Base-by-base conservation (phyloP, 1,284 basidiomycete genomes). In the Volvariella volvacea region DNA sequence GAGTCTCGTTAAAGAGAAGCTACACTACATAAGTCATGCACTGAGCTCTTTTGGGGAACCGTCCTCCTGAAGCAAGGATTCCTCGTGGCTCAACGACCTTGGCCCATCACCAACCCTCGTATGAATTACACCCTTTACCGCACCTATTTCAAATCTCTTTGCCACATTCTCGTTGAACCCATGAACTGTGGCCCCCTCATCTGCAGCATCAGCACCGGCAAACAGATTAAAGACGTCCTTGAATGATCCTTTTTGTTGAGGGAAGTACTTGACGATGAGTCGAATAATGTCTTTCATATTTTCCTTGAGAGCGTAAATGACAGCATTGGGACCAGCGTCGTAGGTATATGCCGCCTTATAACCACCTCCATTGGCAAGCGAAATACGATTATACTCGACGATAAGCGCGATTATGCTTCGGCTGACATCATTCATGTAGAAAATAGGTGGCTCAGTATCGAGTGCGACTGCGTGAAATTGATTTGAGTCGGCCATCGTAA, bases 351-450 rank as follows among this genome's bases (percentile, higher is more conserved):
- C 95, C 0, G 90, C 94, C 58, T 90, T 82, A 60, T 82, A 70
- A 48, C 80, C 76, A 1, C 78, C 72, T 0, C 82, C 80, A 7
- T 66, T 65, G 38, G 67, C 80, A 38, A 83, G 62, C 2, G 81
- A 76, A 30, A 89, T 73, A n/a, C 94, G 80, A 70, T 99, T 99
- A 70, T 94, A 83, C 67, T 98, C 96, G 47, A 91, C 87, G 50
- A 99, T 76, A 53, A 95, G 66, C 3, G 83, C 73, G 56, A 96
- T 89, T 66, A 97, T 89, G 21, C 88, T 66, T 22, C 87, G 78
- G 51, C 84, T 89, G 53, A 94, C 90, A 65, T 99, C 95, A 73
- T 98, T 99, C 80, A 99, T 86, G 74, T 99, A 99, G 66, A 99
- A 98, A 67, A 99, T 99, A 39, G 95, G 96, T 1, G 95, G 96